Conservation (phyloP, 352 stramenopile genomes). For the Blastocystis sp. region DNA sequence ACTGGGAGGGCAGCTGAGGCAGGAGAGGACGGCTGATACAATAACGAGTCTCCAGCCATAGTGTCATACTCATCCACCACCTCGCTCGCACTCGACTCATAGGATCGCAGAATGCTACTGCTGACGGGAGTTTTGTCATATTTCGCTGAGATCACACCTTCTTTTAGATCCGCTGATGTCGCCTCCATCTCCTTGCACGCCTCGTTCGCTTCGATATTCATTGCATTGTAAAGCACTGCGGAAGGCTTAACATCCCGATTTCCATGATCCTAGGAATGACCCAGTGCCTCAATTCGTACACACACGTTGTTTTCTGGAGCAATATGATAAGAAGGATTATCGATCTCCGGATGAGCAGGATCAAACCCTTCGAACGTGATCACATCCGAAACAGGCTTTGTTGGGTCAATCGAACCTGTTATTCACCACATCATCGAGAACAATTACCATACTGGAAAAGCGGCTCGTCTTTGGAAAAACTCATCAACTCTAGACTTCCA, state of each 20-base stretch:
- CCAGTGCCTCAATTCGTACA: not conserved
- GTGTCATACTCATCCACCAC: not conserved
- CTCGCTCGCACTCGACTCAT: not conserved
- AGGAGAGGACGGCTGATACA: not conserved
- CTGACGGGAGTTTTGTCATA: not conserved
- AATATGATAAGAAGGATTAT: slow-evolving; percentile 3
- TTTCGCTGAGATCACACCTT: not conserved
- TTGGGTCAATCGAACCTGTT: slow-evolving; percentile 40
- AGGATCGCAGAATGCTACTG: not conserved
- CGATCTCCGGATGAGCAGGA: not conserved
- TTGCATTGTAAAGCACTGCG: not conserved
- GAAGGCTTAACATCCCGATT: not conserved
- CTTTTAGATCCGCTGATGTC: not conserved
- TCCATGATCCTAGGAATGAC: not conserved
- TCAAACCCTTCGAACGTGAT: not conserved
- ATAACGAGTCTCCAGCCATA: not conserved
- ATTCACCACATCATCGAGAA: not conserved
- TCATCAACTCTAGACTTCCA: slow-evolving; percentile 33
- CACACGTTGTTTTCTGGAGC: slow-evolving; percentile 40
- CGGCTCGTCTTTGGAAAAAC: not conserved
- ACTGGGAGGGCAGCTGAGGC: too few species aligned
- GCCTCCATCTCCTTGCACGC: not conserved
- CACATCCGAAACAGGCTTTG: slow-evolving; percentile 22
- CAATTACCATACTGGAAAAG: slow-evolving; percentile 32
- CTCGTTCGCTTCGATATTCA: not conserved